Evolutionary conservation across 352 stramenopile species (phyloP).

Genomic region (Thraustochytrium sp.): DNA sequence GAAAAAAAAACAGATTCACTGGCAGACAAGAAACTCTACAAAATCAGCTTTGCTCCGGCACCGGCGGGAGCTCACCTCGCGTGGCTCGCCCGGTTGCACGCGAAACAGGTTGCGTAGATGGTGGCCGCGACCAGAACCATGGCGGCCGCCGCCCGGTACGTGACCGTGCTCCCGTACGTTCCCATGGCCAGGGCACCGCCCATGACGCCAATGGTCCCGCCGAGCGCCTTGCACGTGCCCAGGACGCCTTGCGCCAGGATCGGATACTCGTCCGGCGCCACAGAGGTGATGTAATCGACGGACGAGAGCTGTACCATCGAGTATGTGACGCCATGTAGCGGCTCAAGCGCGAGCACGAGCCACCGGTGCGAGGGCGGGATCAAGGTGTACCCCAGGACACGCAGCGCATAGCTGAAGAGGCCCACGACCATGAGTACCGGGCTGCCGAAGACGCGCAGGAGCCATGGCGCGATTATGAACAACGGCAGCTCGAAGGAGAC

Average conservation of each 20-base stretch:
- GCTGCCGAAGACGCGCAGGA: background rate
- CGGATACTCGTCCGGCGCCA: background rate
- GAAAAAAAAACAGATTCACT: no score
- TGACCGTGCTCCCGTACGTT: no score
- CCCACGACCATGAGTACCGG: background rate
- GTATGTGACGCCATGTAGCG: background rate
- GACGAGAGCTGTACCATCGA: background rate
- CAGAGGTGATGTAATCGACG: background rate
- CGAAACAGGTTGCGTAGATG: no score
- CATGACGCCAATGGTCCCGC: background rate
- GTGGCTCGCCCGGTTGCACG: no score
- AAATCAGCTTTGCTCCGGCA: no score
- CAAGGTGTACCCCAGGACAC: background rate
- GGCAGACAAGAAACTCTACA: no score
- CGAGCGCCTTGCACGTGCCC: background rate
- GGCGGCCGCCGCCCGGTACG: no score
- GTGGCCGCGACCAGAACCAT: no score
- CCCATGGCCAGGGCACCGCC: background rate
- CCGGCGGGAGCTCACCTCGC: no score
- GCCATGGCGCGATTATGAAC: no score
- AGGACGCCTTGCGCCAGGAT: background rate
- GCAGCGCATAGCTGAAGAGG: background rate
- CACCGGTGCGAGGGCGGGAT: background rate
- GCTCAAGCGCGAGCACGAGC: background rate
- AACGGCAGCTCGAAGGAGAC: background rate